A percentile compares a stretch with the other conserved stretches of the same genome.
Conservation (phyloP, 208 protist species). For the Naegleria gruberi region DNA sequence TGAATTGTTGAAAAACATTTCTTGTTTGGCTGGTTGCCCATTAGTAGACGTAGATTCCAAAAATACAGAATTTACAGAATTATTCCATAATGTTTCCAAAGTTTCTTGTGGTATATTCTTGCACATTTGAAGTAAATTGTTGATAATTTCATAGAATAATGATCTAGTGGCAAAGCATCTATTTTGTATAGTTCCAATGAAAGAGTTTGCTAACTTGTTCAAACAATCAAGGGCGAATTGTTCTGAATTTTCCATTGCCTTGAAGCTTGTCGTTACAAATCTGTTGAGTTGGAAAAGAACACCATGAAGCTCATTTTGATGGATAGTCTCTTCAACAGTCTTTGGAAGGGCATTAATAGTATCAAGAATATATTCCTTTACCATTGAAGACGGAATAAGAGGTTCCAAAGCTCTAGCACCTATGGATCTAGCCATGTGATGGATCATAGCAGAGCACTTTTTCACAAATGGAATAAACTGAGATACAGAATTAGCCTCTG, state of each 20-base stretch:
- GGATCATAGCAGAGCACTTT: constrained; percentile 47
- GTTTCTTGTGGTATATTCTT: neutral
- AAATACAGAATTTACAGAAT: neutral
- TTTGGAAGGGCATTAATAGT: neutral
- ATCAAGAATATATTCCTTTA: neutral
- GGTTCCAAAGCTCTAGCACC: constrained; percentile 61
- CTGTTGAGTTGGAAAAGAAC: neutral
- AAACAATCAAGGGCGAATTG: neutral
- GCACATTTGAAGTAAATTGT: neutral
- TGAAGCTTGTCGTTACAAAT: neutral
- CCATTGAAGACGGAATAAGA: constrained; percentile 39
- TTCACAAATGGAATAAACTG: constrained; percentile 34
- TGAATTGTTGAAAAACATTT: neutral
- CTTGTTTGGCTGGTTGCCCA: neutral
- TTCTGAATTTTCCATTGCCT: neutral
- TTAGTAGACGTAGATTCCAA: neutral
- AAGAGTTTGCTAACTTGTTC: neutral
- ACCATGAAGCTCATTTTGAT: neutral
- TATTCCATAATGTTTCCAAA: neutral
- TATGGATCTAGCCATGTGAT: constrained; percentile 65
- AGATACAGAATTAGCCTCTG: neutral
- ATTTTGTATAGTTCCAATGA: neutral
- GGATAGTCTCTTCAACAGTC: too few species aligned
- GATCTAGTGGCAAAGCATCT: neutral
- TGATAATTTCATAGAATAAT: neutral